Base-by-base conservation (phyloP, 257 asterid genomes). In the Lycium barbarum region DNA sequence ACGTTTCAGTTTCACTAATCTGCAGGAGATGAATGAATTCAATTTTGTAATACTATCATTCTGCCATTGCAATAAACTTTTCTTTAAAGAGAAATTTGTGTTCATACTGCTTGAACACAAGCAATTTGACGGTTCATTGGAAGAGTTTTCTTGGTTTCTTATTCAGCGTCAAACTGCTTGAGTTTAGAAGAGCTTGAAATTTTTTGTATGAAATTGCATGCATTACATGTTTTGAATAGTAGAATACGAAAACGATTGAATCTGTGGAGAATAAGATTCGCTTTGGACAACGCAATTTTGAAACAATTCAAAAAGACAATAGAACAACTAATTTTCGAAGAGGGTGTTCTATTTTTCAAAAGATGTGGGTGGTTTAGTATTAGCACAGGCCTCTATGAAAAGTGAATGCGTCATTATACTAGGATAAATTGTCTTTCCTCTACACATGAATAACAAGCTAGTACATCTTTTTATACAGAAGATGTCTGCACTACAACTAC, bases 21-120 rank as follows among this genome's bases (percentile, higher is more conserved):
- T 36, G 82, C 45, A 51, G 40, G 49, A 2, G 49, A 76, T 14
- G 49, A 47, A 53, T 53, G 89, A 79, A 43, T 83, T 85, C 86
- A 70, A 62, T 88, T 83, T 89, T 86, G 87, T 83, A 73, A 81
- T 81, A 86, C 68, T 83, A 81, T 78, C 36, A 83, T 62, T 51
- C 63, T 14, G 15, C 9, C 65, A 78, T 78, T 53, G 82, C 59
- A 53, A 78, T 26, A 13, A 51, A 76, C 62, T 33, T 74, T 20
- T 49, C n/a, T 1, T 49, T 6, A 6, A 6, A 3, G 6, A 45
- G 57, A 51, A 33, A 26, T 0, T 15, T 73, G 80, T 73, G 43
- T 14, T 47, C 11, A 38, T 22, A 0, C 6, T 67, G 76, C 49
- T 67, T 2, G 22, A 67, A 13, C 8, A 15, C n/a, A 36, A 36